Conservation (phyloP, 1,284 basidiomycete genomes). For the Trichosporon sp. region DNA sequence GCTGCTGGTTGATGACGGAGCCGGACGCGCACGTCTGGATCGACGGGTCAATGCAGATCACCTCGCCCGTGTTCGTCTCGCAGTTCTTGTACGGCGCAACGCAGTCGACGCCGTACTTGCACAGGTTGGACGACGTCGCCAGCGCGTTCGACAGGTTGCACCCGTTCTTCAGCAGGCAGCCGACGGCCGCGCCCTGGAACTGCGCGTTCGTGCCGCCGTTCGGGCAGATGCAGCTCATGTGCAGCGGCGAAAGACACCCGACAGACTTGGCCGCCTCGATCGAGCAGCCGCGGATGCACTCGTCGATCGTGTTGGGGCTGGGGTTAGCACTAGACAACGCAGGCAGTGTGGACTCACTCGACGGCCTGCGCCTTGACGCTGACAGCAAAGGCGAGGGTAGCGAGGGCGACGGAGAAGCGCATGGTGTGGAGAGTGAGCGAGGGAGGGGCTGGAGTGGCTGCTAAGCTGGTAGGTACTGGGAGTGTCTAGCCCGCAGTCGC, state of each 20-base stretch:
- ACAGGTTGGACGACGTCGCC: background rate
- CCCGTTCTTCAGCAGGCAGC: background rate
- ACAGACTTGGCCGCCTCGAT: background rate
- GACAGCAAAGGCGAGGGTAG: background rate
- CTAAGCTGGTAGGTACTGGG: background rate
- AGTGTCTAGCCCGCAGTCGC: background rate
- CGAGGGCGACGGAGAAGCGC: background rate
- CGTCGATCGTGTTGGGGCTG: slow-evolving; percentile 1
- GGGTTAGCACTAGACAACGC: background rate
- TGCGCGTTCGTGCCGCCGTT: background rate
- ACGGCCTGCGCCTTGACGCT: background rate
- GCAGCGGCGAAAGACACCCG: slow-evolving; percentile 1
- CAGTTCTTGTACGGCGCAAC: background rate
- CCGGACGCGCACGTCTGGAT: slow-evolving; percentile 5
- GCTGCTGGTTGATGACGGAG: background rate
- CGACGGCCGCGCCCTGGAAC: background rate
- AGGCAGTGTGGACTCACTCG: background rate
- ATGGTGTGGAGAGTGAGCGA: background rate
- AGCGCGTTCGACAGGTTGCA: background rate
- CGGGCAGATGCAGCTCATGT: background rate
- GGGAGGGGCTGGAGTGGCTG: background rate
- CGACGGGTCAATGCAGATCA: slow-evolving; percentile 6
- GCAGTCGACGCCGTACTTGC: slow-evolving; percentile 2
- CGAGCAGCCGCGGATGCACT: background rate
- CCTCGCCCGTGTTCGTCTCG: background rate